Evolutionary conservation across 257 asterid genomes (phyloP), one percentile per base, ranked within the genome.

Genomic region (Apocynum venetum): DNA sequence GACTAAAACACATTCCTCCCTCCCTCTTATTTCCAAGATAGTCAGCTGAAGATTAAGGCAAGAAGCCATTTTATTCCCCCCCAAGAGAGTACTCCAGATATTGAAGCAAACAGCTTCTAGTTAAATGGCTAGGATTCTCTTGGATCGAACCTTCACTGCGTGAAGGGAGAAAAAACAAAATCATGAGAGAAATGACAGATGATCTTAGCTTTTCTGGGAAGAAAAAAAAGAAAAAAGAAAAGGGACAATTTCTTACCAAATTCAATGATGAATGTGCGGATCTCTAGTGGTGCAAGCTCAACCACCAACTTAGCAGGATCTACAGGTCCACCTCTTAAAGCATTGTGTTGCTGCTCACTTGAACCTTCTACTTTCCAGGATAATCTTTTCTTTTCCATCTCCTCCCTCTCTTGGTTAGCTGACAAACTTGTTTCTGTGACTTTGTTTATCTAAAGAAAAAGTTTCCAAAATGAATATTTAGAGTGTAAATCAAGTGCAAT

Each of bases 271-370:
- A 96, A 96, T 46, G 96, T 96, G 13, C 97, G 94, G 10, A 96
- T 88, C 82, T 96, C 99, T 97, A 93, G 89, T 1, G 98, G 97
- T 15, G 89, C 89, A 1, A 96, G 94, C 78, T 96, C 92, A 55
- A 90, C 95, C 8, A 80, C 79, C 82, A 93, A 74, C 81, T 87
- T 78, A 8, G 46, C 46, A 8, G 96, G 96, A 81, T 90, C 91
- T 5, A 96, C 81, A 12, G 98, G 92, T 41, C 83, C 85, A 1
- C 99, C 96, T 89, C 95, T 85, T 41, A 36, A 59, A 17, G 57
- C 77, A 1, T 76, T 78, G 20, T 59, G 63, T 17, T 43, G 48
- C 66, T 80, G 43, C 12, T 83, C 46, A 52, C 71, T 79, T 64
- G 87, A 84, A 68, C 88, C 84, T 80, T 84, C 88, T 35, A 82